Conservation (phyloP, 176 grass and related monocot genomes). For the Carex myosuroides region DNA sequence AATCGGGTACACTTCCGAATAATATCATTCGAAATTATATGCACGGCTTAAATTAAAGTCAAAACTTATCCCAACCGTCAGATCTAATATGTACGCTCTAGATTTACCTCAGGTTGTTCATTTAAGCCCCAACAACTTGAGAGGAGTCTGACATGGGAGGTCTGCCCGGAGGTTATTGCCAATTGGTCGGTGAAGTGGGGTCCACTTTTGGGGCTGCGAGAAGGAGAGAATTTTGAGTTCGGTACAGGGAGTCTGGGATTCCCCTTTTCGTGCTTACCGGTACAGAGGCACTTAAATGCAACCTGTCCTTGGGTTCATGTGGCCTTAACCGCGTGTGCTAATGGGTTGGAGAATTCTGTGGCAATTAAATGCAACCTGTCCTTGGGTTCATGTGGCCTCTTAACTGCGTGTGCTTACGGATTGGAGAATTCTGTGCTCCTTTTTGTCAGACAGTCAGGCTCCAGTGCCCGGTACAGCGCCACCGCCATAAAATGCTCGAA, state of each 20-base stretch:
- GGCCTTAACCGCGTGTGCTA: too few species aligned
- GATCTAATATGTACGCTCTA: not conserved
- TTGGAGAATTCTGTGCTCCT: slow-evolving; percentile 8
- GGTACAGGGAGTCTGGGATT: not conserved
- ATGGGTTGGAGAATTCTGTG: too few species aligned
- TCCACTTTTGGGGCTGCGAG: not conserved
- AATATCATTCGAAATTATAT: too few species aligned
- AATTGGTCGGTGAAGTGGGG: not conserved
- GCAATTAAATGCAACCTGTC: not conserved
- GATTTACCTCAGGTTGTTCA: not conserved
- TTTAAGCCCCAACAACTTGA: not conserved
- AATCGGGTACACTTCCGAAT: too few species aligned
- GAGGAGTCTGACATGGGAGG: not conserved
- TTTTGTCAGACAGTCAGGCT: not conserved
- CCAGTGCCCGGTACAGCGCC: not conserved
- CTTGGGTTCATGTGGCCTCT: not conserved
- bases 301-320: not conserved
- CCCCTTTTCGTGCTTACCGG: not conserved
- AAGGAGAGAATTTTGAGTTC: not conserved
- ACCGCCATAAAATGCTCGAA: not conserved
- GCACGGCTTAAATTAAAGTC: not conserved
- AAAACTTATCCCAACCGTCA: not conserved
- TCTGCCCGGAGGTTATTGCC: not conserved
- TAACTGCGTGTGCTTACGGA: not conserved
- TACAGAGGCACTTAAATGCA: slow-evolving; percentile 11